Percentiles rank a stretch among this genome's conserved stretches.
Conservation (phyloP, 1,284 basidiomycete genomes). For the Flammula alnicola region DNA sequence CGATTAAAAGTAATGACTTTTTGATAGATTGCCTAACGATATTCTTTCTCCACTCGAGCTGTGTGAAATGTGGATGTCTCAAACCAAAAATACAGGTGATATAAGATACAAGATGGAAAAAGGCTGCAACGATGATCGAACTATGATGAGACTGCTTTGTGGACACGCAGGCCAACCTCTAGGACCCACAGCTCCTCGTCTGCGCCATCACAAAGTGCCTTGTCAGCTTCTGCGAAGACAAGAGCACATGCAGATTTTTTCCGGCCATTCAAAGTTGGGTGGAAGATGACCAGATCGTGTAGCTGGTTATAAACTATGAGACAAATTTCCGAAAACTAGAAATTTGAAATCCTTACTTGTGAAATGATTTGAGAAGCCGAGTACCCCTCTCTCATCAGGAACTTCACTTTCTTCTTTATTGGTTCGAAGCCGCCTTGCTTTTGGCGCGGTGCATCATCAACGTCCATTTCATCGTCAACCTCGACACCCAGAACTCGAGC, state of each 20-base stretch:
- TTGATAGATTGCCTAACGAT: conserved; percentile 13
- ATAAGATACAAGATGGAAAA: conserved; percentile 7
- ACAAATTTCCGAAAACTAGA: conserved; percentile 1
- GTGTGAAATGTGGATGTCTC: neutral
- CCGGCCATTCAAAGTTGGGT: conserved; percentile 79
- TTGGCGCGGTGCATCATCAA: conserved; percentile 42
- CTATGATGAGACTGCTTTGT: conserved; percentile 58
- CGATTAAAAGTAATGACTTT: conserved; percentile 15
- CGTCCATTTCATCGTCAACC: conserved; percentile 53
- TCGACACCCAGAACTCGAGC: conserved; percentile 82
- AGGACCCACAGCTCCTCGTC: conserved; percentile 97
- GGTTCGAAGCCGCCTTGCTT: conserved; percentile 63
- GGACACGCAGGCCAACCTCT: conserved; percentile 81
- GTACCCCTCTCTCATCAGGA: conserved; percentile 87
- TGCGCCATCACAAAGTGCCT: conserved; percentile 95
- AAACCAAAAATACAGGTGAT: conserved; percentile 12
- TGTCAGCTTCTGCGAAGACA: conserved; percentile 94
- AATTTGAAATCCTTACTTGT: conserved; percentile 61
- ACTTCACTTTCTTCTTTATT: conserved; percentile 76
- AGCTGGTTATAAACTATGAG: conserved; percentile 45
- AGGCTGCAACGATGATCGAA: neutral
- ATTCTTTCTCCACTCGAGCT: neutral
- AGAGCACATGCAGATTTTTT: conserved; percentile 87
- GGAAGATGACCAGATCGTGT: conserved; percentile 88
- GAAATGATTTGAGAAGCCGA: conserved; percentile 89